Evolutionary conservation across 257 asterid genomes (phyloP).

Genomic region (Gardenia jasminoides): DNA sequence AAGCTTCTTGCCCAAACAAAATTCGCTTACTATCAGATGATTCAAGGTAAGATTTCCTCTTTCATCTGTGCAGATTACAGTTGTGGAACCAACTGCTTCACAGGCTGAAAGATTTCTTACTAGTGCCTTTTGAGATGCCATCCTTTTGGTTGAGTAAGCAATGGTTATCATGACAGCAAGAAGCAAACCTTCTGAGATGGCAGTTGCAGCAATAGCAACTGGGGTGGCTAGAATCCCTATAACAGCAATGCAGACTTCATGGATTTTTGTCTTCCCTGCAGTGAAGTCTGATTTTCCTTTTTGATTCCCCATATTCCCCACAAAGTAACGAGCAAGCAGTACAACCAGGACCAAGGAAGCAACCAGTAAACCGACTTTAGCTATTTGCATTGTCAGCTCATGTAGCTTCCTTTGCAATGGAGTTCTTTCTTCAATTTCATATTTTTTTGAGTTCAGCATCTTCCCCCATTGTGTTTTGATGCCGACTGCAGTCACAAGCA

Average conservation of each 20-base stretch:
- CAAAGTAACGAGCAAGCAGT: slow-evolving; percentile 56
- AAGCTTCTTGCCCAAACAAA: slow-evolving; percentile 31
- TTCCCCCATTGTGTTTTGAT: slow-evolving; percentile 56
- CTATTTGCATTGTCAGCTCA: slow-evolving; percentile 40
- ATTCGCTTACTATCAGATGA: slow-evolving; percentile 44
- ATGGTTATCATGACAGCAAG: slow-evolving; percentile 56
- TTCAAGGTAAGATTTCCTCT: slow-evolving; percentile 52
- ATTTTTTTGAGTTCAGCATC: slow-evolving; percentile 42
- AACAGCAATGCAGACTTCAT: slow-evolving; percentile 38
- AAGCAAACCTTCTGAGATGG: slow-evolving; percentile 66
- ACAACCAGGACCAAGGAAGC: slow-evolving; percentile 46
- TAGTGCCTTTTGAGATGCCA: slow-evolving; percentile 56
- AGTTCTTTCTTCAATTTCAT: slow-evolving; percentile 39
- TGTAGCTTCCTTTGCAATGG: slow-evolving; percentile 52
- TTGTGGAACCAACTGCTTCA: slow-evolving; percentile 64
- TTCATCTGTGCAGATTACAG: slow-evolving; percentile 68
- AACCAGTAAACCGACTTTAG: slow-evolving; percentile 45
- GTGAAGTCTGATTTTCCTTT: slow-evolving; percentile 26
- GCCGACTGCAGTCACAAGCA: slow-evolving; percentile 58
- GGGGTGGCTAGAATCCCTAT: slow-evolving; percentile 50
- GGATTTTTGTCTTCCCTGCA: slow-evolving; percentile 30
- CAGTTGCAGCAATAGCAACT: slow-evolving; percentile 54
- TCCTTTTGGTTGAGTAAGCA: slow-evolving; percentile 59
- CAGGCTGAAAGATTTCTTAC: slow-evolving; percentile 68
- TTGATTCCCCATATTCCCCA: slow-evolving; percentile 35